Percentiles rank a stretch among this genome's conserved stretches.
phyloP scores from a whole-genome alignment of 192 early-diverging fungal species.

The Gonapodya sp. region DNA sequence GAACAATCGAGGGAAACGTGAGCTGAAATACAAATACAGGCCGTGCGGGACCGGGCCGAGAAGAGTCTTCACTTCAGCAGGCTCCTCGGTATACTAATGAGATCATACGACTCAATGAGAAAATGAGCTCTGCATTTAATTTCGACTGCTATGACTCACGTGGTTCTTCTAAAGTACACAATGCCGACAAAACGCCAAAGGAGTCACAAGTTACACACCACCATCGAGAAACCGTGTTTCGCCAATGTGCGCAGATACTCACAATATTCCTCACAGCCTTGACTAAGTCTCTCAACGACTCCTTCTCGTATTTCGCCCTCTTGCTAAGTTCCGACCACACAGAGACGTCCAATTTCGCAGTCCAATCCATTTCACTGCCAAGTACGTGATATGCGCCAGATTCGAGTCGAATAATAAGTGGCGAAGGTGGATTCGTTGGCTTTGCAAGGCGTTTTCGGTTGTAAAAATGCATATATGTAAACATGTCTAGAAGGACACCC shows the following conservation, averaged over 20 bases:
- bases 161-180: background rate
- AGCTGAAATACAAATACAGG: background rate
- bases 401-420: background rate
- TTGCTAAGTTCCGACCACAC: constrained; percentile 3
- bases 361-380: background rate
- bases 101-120: background rate
- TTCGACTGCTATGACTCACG: background rate
- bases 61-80: background rate
- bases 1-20: background rate
- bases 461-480: too few species aligned
- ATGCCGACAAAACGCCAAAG: background rate
- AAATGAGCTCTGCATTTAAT: background rate
- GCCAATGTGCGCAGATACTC: too few species aligned
- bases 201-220: background rate
- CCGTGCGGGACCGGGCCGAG: background rate
- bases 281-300: background rate
- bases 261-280: constrained; percentile 3
- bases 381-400: background rate
- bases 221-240: too few species aligned
- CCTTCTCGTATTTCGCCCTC: background rate
- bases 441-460: too few species aligned
- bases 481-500: too few species aligned
- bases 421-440: background rate
- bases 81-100: background rate
- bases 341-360: background rate